phyloP scores from a whole-genome alignment of 2,329 filamentous ascomycete species.

The Stachybotrys chartarum region DNA sequence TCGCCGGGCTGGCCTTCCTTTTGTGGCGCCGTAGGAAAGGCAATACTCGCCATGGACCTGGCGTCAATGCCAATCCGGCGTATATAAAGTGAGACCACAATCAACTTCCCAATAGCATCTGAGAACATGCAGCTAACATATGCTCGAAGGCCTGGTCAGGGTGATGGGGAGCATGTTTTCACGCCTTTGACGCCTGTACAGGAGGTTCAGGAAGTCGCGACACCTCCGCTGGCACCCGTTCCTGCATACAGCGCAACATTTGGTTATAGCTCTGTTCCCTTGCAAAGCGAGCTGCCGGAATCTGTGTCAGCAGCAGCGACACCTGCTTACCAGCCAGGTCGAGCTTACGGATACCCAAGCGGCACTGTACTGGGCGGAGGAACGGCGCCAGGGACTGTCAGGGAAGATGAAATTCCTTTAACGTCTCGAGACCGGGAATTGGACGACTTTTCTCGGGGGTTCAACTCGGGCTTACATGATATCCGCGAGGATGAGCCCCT shows the following conservation, averaged over 20 bases:
- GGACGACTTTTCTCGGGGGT: slow-evolving; percentile 38
- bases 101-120: background rate
- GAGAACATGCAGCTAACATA: background rate
- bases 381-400: background rate
- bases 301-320: background rate
- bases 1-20: slow-evolving; percentile 35
- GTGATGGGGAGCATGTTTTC: slow-evolving; percentile 14
- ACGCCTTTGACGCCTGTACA: slow-evolving; percentile 19
- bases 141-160: background rate
- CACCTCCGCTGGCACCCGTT: slow-evolving; percentile 3
- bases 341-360: background rate
- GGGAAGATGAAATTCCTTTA: slow-evolving; percentile 29
- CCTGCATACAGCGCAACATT: slow-evolving; percentile 3
- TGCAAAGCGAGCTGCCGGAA: background rate
- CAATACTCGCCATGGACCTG: slow-evolving; percentile 35
- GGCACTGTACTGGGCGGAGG: background rate
- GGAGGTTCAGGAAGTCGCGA: slow-evolving; percentile 14
- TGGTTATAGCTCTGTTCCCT: background rate
- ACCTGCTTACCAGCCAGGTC: background rate
- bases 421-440: slow-evolving; percentile 26
- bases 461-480: slow-evolving; percentile 31
- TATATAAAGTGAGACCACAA: slow-evolving; percentile 30
- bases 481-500: slow-evolving; percentile 22
- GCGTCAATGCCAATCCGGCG: slow-evolving; percentile 26
- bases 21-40: slow-evolving; percentile 34